Base-by-base conservation (phyloP, 2,329 filamentous ascomycete species). In the Amauroascus verrucosus region DNA sequence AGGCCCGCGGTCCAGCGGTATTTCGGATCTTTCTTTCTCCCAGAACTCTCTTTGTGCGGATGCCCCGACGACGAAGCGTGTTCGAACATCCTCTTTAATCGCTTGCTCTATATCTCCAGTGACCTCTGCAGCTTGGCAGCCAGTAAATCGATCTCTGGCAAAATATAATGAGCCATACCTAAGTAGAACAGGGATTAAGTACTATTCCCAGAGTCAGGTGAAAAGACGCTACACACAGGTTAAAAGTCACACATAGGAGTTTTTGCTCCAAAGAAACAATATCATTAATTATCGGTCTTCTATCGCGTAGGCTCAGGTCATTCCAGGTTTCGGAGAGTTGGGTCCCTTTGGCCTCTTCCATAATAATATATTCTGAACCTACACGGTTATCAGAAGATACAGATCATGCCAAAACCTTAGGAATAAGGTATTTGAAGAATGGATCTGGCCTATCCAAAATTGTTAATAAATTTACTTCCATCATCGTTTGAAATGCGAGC, bases 1-100 rank as follows among this genome's bases (percentile, higher is more conserved):
- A 46, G 69, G 70, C 14, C 71, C 70, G 44, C 67, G 63, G 57
- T 71, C 64, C 51, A 69, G 62, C 28, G 57, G 32, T 61, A 70
- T 68, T 6, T 40, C 53, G 38, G 62, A 59, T 46, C 67, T 62
- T 58, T 70, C 62, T 52, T 62, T 61, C 5, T 61, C 60, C 70
- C 65, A 72, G 57, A 70, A 47, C 6, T 47, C 44, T 32, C 28
- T 47, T 3, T 7, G 13, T 2, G n/a, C 30, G 3, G 13, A 8
- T 6, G 24, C 26, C 13, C 44, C 44, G 8, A 47, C 16, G 7
- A 18, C 6, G 26, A 30, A 47, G 3, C 44, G 9, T 20, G 9
- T 2, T 11, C 13, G 5, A 16, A 47, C 13, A 8, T 47, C 44
- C 5, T 47, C 18, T 16, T 18, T 47, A 2, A 32, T 7, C 6